These are phyloP conservation scores for Fusarium sp. DNA, from an alignment of 2,329 filamentous ascomycete genomes.

Conservation along the genomic window DNA sequence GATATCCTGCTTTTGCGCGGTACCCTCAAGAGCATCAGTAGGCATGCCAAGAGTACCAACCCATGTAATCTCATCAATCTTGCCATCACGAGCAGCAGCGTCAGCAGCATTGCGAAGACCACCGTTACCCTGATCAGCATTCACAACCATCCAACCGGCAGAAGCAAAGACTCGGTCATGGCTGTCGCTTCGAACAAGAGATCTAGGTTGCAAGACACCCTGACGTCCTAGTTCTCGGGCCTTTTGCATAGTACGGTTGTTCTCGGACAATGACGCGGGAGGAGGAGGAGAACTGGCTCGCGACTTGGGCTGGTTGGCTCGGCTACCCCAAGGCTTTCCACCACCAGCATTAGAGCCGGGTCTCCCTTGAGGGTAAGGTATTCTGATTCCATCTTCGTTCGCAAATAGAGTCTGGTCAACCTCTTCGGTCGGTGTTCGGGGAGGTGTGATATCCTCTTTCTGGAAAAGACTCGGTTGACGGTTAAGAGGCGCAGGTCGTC, in stretches of 20 bases:
- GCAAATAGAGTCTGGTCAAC: constrained; percentile 60
- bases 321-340: constrained; percentile 80
- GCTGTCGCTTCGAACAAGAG: constrained; percentile 66
- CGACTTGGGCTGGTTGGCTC: constrained; percentile 82
- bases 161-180: constrained; percentile 78
- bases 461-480: constrained; percentile 65
- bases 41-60: constrained; percentile 95
- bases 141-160: constrained; percentile 85
- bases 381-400: constrained; percentile 68
- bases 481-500: constrained; percentile 46
- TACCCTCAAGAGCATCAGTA: constrained; percentile 82
- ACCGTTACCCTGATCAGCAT: constrained; percentile 90
- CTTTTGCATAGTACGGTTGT: constrained; percentile 67
- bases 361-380: constrained; percentile 63
- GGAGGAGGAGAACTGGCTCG: constrained; percentile 78
- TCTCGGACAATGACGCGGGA: constrained; percentile 79
- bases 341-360: constrained; percentile 74
- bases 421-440: constrained; percentile 64
- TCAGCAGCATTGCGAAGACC: constrained; percentile 90
- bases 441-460: constrained; percentile 62
- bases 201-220: constrained; percentile 66
- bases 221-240: constrained; percentile 67
- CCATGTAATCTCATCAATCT: constrained; percentile 82
- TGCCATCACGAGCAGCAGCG: constrained; percentile 76
- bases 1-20: constrained; percentile 83